Evolutionary conservation across 768 basidiomycete genomes (phyloP).

Genomic region (Boletus coccyginus): DNA sequence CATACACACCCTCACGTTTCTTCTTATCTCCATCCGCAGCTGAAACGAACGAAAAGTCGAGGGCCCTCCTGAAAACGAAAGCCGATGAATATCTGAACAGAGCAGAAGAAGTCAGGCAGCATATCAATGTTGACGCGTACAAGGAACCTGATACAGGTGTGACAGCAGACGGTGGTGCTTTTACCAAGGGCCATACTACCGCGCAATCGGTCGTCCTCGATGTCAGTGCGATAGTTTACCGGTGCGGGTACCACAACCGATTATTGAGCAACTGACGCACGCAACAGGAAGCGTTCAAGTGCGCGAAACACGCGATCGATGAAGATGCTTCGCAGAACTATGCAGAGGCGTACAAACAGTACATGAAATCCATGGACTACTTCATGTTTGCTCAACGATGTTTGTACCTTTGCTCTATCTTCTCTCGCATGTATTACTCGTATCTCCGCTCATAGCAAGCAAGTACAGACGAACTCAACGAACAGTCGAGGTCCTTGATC

Average conservation of each 20-base stretch:
- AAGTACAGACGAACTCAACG: constrained; percentile 72
- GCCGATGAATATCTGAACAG: constrained; percentile 19
- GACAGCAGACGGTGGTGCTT: not conserved
- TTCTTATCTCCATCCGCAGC: not conserved
- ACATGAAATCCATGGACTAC: constrained; percentile 92
- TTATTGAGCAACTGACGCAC: not conserved
- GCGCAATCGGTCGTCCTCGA: constrained; percentile 14
- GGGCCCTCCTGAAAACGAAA: constrained; percentile 12
- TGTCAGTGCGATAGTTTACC: constrained; percentile 2
- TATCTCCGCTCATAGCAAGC: constrained; percentile 3
- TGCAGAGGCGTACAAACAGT: constrained; percentile 88
- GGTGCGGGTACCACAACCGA: not conserved
- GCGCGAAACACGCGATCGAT: constrained; percentile 86
- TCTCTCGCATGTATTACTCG: not conserved
- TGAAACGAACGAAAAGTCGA: constrained; percentile 21
- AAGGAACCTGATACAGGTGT: not conserved
- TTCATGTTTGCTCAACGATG: constrained; percentile 97
- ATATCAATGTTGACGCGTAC: not conserved
- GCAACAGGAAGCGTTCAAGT: constrained; percentile 70
- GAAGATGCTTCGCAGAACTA: constrained; percentile 89
- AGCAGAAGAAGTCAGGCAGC: constrained; percentile 13
- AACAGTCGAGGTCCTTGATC: constrained; percentile 82
- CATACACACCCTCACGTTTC: no score
- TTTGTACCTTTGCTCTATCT: constrained; percentile 29
- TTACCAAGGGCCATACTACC: not conserved